Base-by-base conservation (phyloP, 495 filamentous ascomycete genomes). In the Amphirosellinia nigrospora region DNA sequence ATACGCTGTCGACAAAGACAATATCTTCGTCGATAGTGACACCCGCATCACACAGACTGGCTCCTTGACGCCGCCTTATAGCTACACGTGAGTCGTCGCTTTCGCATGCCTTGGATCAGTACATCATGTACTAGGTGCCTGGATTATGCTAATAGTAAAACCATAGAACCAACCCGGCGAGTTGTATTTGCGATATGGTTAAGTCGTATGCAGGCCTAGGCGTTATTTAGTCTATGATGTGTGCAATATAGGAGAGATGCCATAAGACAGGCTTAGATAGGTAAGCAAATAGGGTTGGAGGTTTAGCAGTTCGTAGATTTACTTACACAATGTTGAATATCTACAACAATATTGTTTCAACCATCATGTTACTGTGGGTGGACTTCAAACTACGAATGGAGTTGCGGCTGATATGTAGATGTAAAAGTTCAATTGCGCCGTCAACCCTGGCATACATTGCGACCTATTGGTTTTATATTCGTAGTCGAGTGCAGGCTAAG, bases 1-100 rank as follows among this genome's bases (percentile, higher is more conserved):
- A 43, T 79, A 74, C 56, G 72, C 72, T n/a, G 73, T 76, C 50
- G 71, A 72, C 48, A 69, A 69, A 64, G 73, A 74, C 65, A 79
- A 79, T 13, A 23, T 71, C 64, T 71, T 67, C 32, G 64, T 71
- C 15, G 45, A 66, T 19, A 64, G 48, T 23, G 46, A 52, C 2
- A 71, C 64, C 1, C 46, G 50, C 6, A 71, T 71, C 11, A 71
- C 69, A 3, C 62, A 71, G 63, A 62, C 52, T 16, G 64, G 62
- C 1, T 56, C 41, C 26, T 32, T 66, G 9, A n/a, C 30, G 6
- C 36, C 53, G 21, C 50, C 69, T 34, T 71, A 61, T 26, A 48
- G 48, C 30, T 71, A 67, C 21, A 71, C 52, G 63, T 66, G 13
- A 60, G 69, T 71, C 39, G 23, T 41, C n/a, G 30, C 32, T 34